These are phyloP conservation scores for Cercospora sojina DNA, from an alignment of 2,329 filamentous ascomycete genomes.

Conservation along the genomic window DNA sequence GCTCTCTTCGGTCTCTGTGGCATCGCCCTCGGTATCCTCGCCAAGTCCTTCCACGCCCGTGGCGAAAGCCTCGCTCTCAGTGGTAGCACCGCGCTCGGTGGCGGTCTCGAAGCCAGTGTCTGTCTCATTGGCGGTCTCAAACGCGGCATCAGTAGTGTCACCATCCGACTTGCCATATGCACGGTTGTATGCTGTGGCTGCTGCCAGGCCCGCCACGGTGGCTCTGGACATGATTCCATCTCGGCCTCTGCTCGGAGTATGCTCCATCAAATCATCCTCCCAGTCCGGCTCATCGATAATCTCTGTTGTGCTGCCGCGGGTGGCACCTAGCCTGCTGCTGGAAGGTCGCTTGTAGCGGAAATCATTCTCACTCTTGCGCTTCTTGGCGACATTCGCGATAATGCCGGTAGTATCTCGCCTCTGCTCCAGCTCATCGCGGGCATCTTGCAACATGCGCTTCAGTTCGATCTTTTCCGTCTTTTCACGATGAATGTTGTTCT, in stretches of 20 bases:
- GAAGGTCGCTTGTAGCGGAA: slow-evolving; percentile 74
- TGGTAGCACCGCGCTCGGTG: slow-evolving; percentile 71
- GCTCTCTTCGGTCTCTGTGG: slow-evolving; percentile 78
- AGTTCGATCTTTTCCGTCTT: slow-evolving; percentile 98
- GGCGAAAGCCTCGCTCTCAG: slow-evolving; percentile 85
- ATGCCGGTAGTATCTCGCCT: slow-evolving; percentile 49
- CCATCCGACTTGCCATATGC: slow-evolving; percentile 42
- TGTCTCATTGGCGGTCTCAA: slow-evolving; percentile 76
- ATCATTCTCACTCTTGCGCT: slow-evolving; percentile 58
- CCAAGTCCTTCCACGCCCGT: slow-evolving; percentile 80
- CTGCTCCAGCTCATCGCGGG: slow-evolving; percentile 82
- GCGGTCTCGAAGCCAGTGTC: slow-evolving; percentile 65
- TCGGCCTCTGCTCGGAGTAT: slow-evolving; percentile 55
- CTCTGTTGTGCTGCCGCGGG: slow-evolving; percentile 73
- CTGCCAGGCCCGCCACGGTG: slow-evolving; percentile 45
- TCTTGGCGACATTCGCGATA: slow-evolving; percentile 52
- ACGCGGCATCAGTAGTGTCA: slow-evolving; percentile 61
- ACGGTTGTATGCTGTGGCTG: slow-evolving; percentile 67
- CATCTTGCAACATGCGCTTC: slow-evolving; percentile 90
- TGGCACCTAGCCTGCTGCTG: slow-evolving; percentile 69
- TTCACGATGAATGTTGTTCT: slow-evolving; percentile 92
- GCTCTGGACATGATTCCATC: slow-evolving; percentile 32
- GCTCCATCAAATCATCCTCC: slow-evolving; percentile 73
- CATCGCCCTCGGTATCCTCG: slow-evolving; percentile 65
- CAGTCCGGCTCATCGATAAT: slow-evolving; percentile 78